Evolutionary conservation across 495 filamentous ascomycete genomes (phyloP).

Genomic region (Aspergillus steynii): DNA sequence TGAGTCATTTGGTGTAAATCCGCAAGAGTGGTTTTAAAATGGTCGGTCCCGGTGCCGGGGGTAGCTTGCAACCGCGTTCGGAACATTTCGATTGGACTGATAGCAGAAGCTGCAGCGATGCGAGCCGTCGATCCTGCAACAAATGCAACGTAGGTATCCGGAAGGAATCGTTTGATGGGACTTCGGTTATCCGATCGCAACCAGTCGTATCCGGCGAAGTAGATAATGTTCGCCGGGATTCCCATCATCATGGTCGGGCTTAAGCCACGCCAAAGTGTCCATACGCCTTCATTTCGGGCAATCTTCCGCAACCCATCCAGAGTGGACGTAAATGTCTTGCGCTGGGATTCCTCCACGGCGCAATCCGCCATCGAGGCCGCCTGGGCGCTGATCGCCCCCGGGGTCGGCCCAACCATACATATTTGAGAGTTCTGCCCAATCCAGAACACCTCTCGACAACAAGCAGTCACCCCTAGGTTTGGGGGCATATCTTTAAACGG

Average conservation of each 20-base stretch:
- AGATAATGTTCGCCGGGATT: slow-evolving; percentile 94
- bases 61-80: slow-evolving; percentile 86
- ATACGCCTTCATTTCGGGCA: slow-evolving; percentile 86
- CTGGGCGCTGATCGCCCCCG: slow-evolving; percentile 33
- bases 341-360: slow-evolving; percentile 81
- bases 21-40: slow-evolving; percentile 71
- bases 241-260: slow-evolving; percentile 93
- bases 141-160: slow-evolving; percentile 72
- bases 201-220: slow-evolving; percentile 98
- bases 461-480: slow-evolving; percentile 89
- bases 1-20: slow-evolving; percentile 79
- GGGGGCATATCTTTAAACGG: slow-evolving; percentile 66
- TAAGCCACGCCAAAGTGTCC: slow-evolving; percentile 88
- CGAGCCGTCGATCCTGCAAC: slow-evolving; percentile 77
- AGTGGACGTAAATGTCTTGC: slow-evolving; percentile 83
- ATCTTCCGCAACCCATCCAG: slow-evolving; percentile 93
- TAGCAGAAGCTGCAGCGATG: slow-evolving; percentile 74
- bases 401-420: slow-evolving; percentile 64
- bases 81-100: slow-evolving; percentile 94
- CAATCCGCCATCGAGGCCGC: slow-evolving; percentile 60
- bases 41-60: slow-evolving; percentile 53
- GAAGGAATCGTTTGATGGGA: slow-evolving; percentile 60
- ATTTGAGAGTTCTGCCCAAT: slow-evolving; percentile 80
- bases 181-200: slow-evolving; percentile 69
- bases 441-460: slow-evolving; percentile 97